A percentile compares a stretch with the other conserved stretches of the same genome.
These are phyloP conservation scores for Ophiostoma fasciatum DNA, from an alignment of 2,329 filamentous ascomycete genomes.

Conservation along the genomic window DNA sequence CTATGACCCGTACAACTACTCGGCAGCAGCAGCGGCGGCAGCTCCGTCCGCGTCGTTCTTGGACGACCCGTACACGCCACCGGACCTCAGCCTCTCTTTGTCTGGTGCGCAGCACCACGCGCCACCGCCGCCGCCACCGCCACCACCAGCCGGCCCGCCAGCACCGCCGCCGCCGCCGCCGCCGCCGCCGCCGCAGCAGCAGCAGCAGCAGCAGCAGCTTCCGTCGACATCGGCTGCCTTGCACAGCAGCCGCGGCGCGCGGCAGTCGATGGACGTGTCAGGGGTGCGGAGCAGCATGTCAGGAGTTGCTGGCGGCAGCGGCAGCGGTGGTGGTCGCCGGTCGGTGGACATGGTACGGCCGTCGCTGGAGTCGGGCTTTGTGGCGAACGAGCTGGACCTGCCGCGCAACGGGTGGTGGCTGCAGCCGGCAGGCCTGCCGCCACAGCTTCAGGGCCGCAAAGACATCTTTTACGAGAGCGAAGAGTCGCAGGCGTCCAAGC, in stretches of 20 bases:
- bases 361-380: slow-evolving; percentile 64
- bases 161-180: slow-evolving; percentile 27
- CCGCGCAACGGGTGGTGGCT: slow-evolving; percentile 74
- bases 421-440: slow-evolving; percentile 63
- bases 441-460: slow-evolving; percentile 64
- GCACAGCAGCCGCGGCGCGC: not conserved
- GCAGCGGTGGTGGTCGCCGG: slow-evolving; percentile 25
- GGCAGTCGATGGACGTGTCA: slow-evolving; percentile 7
- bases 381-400: slow-evolving; percentile 78
- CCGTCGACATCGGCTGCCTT: not conserved
- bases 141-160: not conserved
- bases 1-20: slow-evolving; percentile 53
- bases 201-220: slow-evolving; percentile 6
- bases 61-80: slow-evolving; percentile 33
- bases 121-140: too few species aligned
- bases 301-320: slow-evolving; percentile 40
- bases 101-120: too few species aligned
- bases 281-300: slow-evolving; percentile 24
- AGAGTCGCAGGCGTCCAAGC: slow-evolving; percentile 54
- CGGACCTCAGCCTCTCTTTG: slow-evolving; percentile 17
- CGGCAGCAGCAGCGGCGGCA: slow-evolving; percentile 19
- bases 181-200: slow-evolving; percentile 27
- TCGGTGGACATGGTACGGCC: slow-evolving; percentile 67
- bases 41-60: slow-evolving; percentile 25
- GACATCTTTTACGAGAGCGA: slow-evolving; percentile 76